phyloP scores from a whole-genome alignment of 129 eudicot species.

The Erigeron canadensis region DNA sequence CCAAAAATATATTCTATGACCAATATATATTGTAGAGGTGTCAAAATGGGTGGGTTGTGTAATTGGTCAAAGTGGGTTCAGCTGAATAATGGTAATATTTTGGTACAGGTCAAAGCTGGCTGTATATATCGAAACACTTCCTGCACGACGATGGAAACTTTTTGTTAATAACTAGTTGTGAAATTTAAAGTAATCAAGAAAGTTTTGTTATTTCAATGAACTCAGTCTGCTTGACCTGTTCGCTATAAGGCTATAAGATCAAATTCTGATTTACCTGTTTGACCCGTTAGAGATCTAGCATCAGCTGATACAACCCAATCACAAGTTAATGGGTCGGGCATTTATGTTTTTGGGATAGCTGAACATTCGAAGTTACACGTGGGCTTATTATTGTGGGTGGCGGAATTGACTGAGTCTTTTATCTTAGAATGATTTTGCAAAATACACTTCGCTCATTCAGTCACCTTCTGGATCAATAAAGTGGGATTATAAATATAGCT shows the following conservation, averaged over 20 bases:
- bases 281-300: neutral
- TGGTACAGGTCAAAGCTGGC: neutral
- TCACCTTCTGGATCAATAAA: neutral
- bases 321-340: neutral
- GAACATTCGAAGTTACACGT: neutral
- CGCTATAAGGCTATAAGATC: too few relatives aligned
- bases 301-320: neutral
- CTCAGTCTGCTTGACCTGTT: neutral
- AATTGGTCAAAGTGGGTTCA: neutral
- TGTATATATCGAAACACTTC: neutral
- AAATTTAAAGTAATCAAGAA: too few relatives aligned
- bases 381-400: neutral
- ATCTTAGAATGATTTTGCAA: neutral
- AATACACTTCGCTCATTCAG: neutral
- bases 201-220: neutral
- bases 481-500: neutral
- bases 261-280: neutral
- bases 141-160: neutral
- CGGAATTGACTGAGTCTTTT: neutral
- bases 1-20: neutral
- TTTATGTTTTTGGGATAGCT: neutral
- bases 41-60: neutral
- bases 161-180: too few relatives aligned
- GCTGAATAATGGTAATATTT: too few relatives aligned
- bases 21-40: neutral